Percentiles rank a stretch among this genome's conserved stretches.
These are phyloP conservation scores for Phytophthora palmivora DNA, from an alignment of 352 stramenopile genomes.

Conservation along the genomic window DNA sequence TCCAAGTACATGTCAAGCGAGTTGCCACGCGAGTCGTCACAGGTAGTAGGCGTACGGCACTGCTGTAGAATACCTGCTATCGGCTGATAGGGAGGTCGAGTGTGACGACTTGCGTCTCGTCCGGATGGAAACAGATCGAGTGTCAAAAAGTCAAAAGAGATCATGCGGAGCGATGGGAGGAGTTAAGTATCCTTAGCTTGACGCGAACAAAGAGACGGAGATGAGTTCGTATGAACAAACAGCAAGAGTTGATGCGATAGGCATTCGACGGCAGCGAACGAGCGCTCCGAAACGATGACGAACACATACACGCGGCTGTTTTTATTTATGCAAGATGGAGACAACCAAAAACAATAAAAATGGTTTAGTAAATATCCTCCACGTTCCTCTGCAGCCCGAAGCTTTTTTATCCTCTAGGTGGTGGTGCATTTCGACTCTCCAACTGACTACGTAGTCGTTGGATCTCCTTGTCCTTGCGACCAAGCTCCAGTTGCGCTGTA, in stretches of 20 bases:
- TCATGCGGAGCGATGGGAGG: constrained; percentile 20
- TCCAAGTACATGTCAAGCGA: constrained; percentile 46
- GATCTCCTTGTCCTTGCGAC: constrained; percentile 84
- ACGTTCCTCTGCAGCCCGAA: not conserved
- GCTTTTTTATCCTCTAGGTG: constrained; percentile 11
- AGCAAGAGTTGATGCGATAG: constrained; percentile 49
- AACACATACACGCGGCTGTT: constrained; percentile 43
- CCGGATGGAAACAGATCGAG: constrained; percentile 41
- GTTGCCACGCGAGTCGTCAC: constrained; percentile 15
- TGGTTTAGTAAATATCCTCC: constrained; percentile 29
- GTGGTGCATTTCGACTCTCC: constrained; percentile 17
- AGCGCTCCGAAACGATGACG: constrained; percentile 42
- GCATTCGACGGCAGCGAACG: constrained; percentile 49
- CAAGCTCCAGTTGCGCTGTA: constrained; percentile 78
- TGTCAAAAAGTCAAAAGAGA: constrained; percentile 38
- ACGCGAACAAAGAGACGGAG: constrained; percentile 33
- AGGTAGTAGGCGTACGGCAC: constrained; percentile 13
- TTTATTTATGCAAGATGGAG: constrained; percentile 50
- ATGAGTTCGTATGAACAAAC: constrained; percentile 46
- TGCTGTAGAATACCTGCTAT: constrained; percentile 11
- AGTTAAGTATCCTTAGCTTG: constrained; percentile 11
- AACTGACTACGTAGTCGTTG: constrained; percentile 64
- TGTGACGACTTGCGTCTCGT: constrained; percentile 25
- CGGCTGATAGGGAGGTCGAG: constrained; percentile 24
- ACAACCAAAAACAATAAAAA: constrained; percentile 40